Conservation (phyloP, 306 rosid genomes). For the Quercus mongolica region DNA sequence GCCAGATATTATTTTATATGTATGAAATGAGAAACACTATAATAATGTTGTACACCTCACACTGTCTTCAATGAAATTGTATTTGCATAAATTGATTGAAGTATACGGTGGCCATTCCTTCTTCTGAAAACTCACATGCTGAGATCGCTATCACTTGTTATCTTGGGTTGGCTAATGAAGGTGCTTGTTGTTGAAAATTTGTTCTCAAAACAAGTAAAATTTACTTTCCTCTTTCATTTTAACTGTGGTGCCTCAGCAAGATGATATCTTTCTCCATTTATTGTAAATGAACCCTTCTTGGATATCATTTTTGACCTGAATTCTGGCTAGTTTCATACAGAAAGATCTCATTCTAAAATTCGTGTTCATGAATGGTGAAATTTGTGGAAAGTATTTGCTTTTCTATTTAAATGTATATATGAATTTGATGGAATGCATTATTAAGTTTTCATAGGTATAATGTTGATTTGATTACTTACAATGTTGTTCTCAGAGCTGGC, state of each 20-base stretch:
- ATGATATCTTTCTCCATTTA: background rate
- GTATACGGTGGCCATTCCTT: background rate
- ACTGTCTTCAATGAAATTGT: background rate
- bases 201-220: background rate
- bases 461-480: background rate
- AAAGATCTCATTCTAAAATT: background rate
- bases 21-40: background rate
- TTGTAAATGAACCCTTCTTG: background rate
- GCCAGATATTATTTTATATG: background rate
- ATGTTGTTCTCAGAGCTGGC: slow-evolving; percentile 62
- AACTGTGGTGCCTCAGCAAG: background rate
- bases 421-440: background rate
- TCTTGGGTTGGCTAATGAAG: background rate
- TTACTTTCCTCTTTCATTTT: background rate
- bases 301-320: background rate
- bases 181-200: background rate
- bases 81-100: slow-evolving; percentile 7
- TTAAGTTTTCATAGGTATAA: background rate
- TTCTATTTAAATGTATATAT: background rate
- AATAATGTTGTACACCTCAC: background rate
- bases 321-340: background rate
- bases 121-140: background rate
- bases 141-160: background rate
- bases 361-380: background rate
- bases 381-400: background rate